Percentiles rank a stretch among this genome's conserved stretches.
These are phyloP conservation scores for Ophiostoma piceae DNA, from an alignment of 2,329 filamentous ascomycete species.

Conservation along the genomic window DNA sequence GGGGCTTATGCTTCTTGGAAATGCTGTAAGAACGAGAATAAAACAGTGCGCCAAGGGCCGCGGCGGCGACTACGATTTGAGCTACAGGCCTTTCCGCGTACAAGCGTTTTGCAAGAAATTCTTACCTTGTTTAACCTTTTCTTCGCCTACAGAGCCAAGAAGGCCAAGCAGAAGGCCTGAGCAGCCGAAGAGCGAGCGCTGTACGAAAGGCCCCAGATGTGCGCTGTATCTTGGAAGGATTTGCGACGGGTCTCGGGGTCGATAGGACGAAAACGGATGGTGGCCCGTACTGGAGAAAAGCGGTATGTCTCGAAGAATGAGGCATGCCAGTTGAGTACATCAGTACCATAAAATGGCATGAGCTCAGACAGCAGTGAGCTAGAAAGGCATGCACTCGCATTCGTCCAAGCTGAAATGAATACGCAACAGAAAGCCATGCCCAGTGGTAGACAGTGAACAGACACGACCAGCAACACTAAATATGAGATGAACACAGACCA, in stretches of 20 bases:
- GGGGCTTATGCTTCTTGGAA: not conserved
- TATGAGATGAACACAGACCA: not conserved
- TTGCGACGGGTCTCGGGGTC: not conserved
- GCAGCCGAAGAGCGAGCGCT: not conserved
- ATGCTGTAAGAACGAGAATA: no score
- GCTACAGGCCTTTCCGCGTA: not conserved
- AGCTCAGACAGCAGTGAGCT: not conserved
- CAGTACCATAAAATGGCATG: not conserved
- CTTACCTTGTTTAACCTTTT: slow-evolving; percentile 2
- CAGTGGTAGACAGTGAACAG: no score
- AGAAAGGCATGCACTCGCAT: not conserved
- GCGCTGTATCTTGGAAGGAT: not conserved
- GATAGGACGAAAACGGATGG: not conserved
- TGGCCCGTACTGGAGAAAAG: not conserved
- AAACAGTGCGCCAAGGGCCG: not conserved
- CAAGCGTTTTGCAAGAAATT: not conserved
- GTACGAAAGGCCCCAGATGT: not conserved
- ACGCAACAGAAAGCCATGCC: no score
- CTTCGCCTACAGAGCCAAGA: not conserved
- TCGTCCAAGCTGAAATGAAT: not conserved
- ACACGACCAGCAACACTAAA: not conserved
- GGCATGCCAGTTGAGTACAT: not conserved
- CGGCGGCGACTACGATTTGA: not conserved
- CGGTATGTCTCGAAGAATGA: not conserved
- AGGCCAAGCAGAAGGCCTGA: not conserved